A percentile compares a stretch with the other conserved stretches of the same genome.
These are phyloP conservation scores for Ophiostoma fasciatum DNA, from an alignment of 2,329 filamentous ascomycete genomes.

Conservation along the genomic window DNA sequence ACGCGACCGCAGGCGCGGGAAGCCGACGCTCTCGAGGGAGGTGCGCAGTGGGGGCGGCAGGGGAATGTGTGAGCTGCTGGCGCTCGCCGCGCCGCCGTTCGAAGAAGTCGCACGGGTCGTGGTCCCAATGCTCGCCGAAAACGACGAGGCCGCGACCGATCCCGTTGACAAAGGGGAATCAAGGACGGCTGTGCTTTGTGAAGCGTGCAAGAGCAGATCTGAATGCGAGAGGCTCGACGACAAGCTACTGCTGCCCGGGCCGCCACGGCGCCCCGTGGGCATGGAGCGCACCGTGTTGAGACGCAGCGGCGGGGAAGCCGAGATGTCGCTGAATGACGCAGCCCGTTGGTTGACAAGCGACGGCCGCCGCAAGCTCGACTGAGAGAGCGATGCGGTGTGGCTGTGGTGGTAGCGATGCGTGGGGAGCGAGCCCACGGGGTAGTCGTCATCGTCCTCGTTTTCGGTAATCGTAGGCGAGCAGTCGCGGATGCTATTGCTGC, in stretches of 20 bases:
- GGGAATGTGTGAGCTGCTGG: constrained; percentile 16
- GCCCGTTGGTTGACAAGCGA: constrained; percentile 26
- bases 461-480: constrained; percentile 42
- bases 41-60: constrained; percentile 39
- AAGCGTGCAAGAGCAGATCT: constrained; percentile 28
- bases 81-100: constrained; percentile 13
- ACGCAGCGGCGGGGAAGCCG: constrained; percentile 19
- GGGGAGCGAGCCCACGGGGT: constrained; percentile 7
- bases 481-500: constrained; percentile 24
- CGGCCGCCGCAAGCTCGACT: constrained; percentile 20
- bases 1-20: constrained; percentile 41
- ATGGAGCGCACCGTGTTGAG: constrained; percentile 22
- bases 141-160: constrained; percentile 2
- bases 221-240: constrained; percentile 28
- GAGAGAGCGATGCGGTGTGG: constrained; percentile 14
- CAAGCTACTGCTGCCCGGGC: constrained; percentile 14
- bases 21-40: constrained; percentile 41
- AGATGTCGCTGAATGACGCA: constrained; percentile 24
- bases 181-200: constrained; percentile 7
- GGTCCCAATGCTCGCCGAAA: too few species aligned
- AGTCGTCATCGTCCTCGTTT: constrained; percentile 27
- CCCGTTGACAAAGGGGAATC: constrained; percentile 14
- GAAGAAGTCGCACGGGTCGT: too few species aligned
- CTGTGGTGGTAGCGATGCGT: constrained; percentile 15
- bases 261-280: constrained; percentile 6